Evolutionary conservation across 495 filamentous ascomycete genomes (phyloP).

Genomic region (Viridothelium virens): DNA sequence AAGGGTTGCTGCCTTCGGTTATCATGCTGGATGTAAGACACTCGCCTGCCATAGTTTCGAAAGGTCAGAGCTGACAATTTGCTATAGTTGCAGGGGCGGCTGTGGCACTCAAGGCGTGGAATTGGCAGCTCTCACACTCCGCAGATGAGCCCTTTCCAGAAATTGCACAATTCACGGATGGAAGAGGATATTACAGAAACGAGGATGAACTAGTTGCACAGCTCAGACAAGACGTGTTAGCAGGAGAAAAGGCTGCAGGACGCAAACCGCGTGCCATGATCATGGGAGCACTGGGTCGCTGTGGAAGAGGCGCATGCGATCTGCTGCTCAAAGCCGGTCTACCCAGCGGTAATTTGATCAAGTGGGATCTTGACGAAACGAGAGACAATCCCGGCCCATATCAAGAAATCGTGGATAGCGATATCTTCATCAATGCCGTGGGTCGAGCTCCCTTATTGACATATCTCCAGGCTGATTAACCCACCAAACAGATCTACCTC

Average conservation of each 20-base stretch:
- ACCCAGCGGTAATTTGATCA: slow-evolving; percentile 37
- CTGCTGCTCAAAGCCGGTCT: slow-evolving; percentile 69
- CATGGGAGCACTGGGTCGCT: slow-evolving; percentile 69
- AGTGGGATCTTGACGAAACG: slow-evolving; percentile 96
- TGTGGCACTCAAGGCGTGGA: slow-evolving; percentile 77
- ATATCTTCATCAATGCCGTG: slow-evolving; percentile 49
- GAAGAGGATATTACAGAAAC: slow-evolving; percentile 53
- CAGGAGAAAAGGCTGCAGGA: slow-evolving; percentile 49
- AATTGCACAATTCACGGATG: slow-evolving; percentile 45
- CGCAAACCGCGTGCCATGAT: slow-evolving; percentile 48
- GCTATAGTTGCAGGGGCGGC: slow-evolving; percentile 61
- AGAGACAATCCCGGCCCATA: slow-evolving; percentile 70
- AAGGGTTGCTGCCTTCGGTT: slow-evolving; percentile 59
- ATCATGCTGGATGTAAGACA: slow-evolving; percentile 58
- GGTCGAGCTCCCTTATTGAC: not conserved
- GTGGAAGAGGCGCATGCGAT: slow-evolving; percentile 78
- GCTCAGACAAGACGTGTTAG: slow-evolving; percentile 59
- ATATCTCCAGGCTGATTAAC: not conserved
- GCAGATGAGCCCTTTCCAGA: slow-evolving; percentile 55
- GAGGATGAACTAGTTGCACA: slow-evolving; percentile 64
- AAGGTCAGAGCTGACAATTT: not conserved
- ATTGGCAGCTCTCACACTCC: slow-evolving; percentile 71
- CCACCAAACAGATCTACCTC: slow-evolving; percentile 67
- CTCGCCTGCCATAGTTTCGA: not conserved
- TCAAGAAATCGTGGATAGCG: slow-evolving; percentile 65